phyloP scores from a whole-genome alignment of 2,329 filamentous ascomycete species.

The Fusarium pininemorale region DNA sequence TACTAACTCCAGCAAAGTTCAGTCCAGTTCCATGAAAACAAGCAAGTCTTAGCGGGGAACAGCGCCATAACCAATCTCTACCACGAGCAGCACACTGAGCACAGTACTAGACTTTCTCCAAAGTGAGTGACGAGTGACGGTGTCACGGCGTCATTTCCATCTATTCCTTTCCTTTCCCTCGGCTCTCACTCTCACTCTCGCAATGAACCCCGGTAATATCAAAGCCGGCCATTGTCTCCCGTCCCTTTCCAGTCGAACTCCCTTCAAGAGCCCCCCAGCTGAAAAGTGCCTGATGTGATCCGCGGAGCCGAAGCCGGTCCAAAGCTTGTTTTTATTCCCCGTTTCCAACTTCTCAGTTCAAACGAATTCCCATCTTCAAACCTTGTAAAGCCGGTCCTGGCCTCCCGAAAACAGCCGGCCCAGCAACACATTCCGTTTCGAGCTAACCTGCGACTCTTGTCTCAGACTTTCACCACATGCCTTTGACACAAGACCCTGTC shows the following conservation, averaged over 20 bases:
- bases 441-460: constrained; percentile 21
- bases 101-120: constrained; percentile 4
- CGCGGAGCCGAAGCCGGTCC: constrained; percentile 6
- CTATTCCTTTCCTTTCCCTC: constrained; percentile 18
- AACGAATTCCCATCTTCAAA: neutral
- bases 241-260: neutral
- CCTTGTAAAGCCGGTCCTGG: neutral
- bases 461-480: constrained; percentile 35
- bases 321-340: constrained; percentile 25
- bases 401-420: constrained; percentile 20
- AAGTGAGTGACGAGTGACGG: constrained; percentile 30
- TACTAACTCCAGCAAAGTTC: neutral
- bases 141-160: constrained; percentile 40
- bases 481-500: constrained; percentile 31
- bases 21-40: neutral
- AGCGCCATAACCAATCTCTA: constrained; percentile 1
- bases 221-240: neutral
- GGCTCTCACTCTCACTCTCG: neutral
- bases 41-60: constrained; percentile 22
- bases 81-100: neutral
- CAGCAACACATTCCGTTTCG: neutral
- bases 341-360: constrained; percentile 4
- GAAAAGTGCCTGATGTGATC: neutral
- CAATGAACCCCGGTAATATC: neutral
- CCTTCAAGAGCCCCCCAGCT: neutral